Evolutionary conservation across 2,329 filamentous ascomycete genomes (phyloP), one percentile per base, ranked within the genome.

Genomic region (Diaporthe sp.): DNA sequence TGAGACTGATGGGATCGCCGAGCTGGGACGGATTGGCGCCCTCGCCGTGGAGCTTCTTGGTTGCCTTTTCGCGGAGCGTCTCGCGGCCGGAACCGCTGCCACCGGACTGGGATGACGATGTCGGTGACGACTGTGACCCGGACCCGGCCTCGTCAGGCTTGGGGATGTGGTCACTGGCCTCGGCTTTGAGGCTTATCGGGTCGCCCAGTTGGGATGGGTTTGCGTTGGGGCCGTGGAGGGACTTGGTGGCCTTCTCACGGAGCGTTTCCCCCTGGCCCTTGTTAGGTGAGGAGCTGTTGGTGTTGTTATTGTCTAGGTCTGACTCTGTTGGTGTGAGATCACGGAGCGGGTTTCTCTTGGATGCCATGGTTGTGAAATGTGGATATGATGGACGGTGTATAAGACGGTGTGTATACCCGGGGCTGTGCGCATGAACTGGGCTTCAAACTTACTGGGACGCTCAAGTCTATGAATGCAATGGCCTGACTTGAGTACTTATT

Each of bases 1-100:
- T 77, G 44, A 77, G 68, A 25, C 75, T 77, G 73, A 75, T 58
- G 1, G 75, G 75, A 51, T 77, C 75, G 57, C 74, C 75, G 17
- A 77, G 73, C 57, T 73, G 73, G 17, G 59, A 70, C n/a, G 75
- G 75, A 51, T 77, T 77, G 28, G 75, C 75, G 51, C 58, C 58
- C 5, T 70, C 55, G 8, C 74, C 75, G 70, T 77, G 67, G 12
- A 75, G 34, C 34, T 67, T 75, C 46, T 74, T 77, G 70, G 62
- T 46, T 25, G 75, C 75, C 59, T 76, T 76, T 31, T 76, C 75
- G 39, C 75, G 75, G 44, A 76, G 72, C 7, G 57, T 76, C 49
- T 74, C 75, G 13, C 55, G 28, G 44, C 61, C 42, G 5, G 8
- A 37, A 19, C 31, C 19, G 6, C 37, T 22, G n/a, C n/a, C 53